phyloP scores from a whole-genome alignment of 83 land plant genomes.

The Thuja plicata region DNA sequence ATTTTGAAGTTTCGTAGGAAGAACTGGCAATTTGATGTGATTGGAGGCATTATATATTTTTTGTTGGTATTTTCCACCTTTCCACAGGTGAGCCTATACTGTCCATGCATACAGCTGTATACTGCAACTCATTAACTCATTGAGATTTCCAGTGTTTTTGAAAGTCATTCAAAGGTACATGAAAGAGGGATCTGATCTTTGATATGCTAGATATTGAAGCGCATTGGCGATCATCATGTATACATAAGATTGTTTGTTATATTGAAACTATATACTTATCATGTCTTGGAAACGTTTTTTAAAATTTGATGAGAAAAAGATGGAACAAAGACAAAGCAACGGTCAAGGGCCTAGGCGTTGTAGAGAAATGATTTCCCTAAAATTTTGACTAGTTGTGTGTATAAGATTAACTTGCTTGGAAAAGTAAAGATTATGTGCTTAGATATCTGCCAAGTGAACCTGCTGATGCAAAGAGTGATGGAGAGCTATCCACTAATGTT shows the following conservation, averaged over 20 bases:
- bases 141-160: not conserved
- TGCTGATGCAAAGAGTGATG: not conserved
- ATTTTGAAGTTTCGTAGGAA: constrained; percentile 97
- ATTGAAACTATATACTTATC: not conserved
- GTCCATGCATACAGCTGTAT: not conserved
- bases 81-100: constrained; percentile 73
- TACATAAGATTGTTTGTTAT: not conserved
- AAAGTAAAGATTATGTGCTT: not conserved
- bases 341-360: not conserved
- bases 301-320: not conserved
- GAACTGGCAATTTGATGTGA: constrained; percentile 98
- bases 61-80: constrained; percentile 84
- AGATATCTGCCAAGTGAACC: not conserved
- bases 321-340: constrained; percentile 7
- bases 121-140: not conserved
- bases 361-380: not conserved
- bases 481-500: not conserved
- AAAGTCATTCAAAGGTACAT: not conserved
- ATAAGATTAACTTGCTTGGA: not conserved
- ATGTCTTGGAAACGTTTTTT: not conserved
- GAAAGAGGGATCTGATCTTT: not conserved
- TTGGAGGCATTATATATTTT: constrained; percentile 96
- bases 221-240: not conserved
- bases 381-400: not conserved
- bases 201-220: not conserved